phyloP scores from a whole-genome alignment of 225 moss, liverwort and hornwort species.

The Lunularia cruciata region DNA sequence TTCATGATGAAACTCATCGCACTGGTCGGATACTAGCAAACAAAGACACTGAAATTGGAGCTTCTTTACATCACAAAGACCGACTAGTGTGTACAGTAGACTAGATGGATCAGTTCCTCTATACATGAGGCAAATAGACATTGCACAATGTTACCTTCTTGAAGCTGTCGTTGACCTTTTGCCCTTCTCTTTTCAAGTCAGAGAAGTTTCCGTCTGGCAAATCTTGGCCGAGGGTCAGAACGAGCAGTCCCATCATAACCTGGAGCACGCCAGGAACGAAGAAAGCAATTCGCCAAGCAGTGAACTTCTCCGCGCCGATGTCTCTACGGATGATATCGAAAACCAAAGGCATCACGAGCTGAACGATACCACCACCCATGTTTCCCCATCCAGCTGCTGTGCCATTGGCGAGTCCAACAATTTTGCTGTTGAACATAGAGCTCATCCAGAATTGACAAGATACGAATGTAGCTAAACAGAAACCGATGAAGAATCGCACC shows the following conservation, averaged over 20 bases:
- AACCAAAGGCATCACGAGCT: conserved; percentile 74
- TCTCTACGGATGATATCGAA: conserved; percentile 47
- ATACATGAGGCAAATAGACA: conserved; percentile 10
- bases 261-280: conserved; percentile 64
- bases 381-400: conserved; percentile 79
- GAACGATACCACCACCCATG: conserved; percentile 66
- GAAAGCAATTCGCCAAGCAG: conserved; percentile 54
- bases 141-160: conserved; percentile 34
- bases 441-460: conserved; percentile 91
- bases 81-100: neutral
- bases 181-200: conserved; percentile 37
- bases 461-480: conserved; percentile 71
- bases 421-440: conserved; percentile 74
- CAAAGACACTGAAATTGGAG: neutral
- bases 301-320: conserved; percentile 46
- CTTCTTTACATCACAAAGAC: neutral
- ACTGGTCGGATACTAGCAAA: neutral
- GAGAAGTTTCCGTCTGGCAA: conserved; percentile 56
- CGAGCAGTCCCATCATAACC: conserved; percentile 51
- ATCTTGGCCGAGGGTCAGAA: conserved; percentile 55
- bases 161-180: conserved; percentile 53
- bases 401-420: conserved; percentile 69
- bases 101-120: neutral
- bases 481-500: conserved; percentile 72
- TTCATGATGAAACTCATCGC: neutral